These are phyloP conservation scores for Castanea crenata DNA, from an alignment of 306 rosid genomes.

Conservation along the genomic window DNA sequence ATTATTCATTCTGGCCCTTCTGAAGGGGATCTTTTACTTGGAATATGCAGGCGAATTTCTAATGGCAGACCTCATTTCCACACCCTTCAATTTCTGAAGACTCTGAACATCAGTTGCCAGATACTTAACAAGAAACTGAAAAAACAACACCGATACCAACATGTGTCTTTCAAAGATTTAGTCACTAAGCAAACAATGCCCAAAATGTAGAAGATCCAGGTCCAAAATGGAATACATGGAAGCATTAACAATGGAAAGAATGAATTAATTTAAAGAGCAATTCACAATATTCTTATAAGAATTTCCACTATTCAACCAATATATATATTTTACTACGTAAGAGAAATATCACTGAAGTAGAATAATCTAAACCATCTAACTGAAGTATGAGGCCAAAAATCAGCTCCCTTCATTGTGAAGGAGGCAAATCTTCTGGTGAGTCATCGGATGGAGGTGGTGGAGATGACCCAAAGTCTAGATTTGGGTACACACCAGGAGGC, in stretches of 20 bases:
- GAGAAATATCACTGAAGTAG: constrained; percentile 5
- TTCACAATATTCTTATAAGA: constrained; percentile 26
- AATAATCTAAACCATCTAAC: constrained; percentile 24
- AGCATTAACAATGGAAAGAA: constrained; percentile 45
- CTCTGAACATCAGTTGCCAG: background rate
- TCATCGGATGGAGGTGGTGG: constrained; percentile 39
- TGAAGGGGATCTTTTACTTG: no score
- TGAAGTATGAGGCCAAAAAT: constrained; percentile 11
- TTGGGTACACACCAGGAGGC: constrained; percentile 83
- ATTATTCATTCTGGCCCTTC: no score
- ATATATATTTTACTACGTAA: no score
- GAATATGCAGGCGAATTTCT: no score
- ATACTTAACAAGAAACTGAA: background rate
- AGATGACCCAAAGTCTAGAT: constrained; percentile 59
- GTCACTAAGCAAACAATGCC: background rate
- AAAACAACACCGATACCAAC: background rate
- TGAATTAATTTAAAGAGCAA: constrained; percentile 52
- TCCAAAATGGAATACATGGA: background rate
- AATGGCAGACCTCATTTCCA: no score
- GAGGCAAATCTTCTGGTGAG: constrained; percentile 45
- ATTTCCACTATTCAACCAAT: constrained; percentile 13
- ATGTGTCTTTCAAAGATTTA: background rate
- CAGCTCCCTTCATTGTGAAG: constrained; percentile 42
- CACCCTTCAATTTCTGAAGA: no score
- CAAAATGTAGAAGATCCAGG: background rate